Conservation (phyloP, 1,139 yeast species). For the Yamadazyma trypodendri region DNA sequence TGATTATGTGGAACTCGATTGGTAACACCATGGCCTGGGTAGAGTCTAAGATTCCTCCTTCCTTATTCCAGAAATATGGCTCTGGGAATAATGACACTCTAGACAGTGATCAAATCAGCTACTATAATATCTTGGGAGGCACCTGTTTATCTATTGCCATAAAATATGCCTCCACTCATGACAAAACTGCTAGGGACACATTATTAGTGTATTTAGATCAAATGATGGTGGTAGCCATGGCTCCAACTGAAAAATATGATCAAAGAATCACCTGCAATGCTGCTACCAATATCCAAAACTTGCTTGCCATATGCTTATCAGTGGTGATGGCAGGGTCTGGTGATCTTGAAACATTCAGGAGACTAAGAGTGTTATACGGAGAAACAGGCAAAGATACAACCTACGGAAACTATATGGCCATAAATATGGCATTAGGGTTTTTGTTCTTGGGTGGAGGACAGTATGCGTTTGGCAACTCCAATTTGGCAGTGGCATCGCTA, state of each 20-base stretch:
- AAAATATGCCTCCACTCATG: constrained; percentile 70
- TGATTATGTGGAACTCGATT: constrained; percentile 79
- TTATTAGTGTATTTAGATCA: constrained; percentile 63
- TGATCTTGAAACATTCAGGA: constrained; percentile 71
- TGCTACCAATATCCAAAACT: constrained; percentile 56
- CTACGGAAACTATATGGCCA: constrained; percentile 77
- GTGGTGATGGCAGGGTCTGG: constrained; percentile 92
- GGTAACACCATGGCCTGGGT: constrained; percentile 61
- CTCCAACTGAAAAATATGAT: constrained; percentile 54
- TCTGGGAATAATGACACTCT: constrained; percentile 24
- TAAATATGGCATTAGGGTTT: constrained; percentile 82
- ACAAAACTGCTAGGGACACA: constrained; percentile 53
- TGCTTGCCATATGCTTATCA: constrained; percentile 63
- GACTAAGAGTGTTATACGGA: constrained; percentile 69
- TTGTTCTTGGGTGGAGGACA: constrained; percentile 92
- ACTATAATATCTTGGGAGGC: constrained; percentile 73
- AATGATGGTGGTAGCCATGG: constrained; percentile 52
- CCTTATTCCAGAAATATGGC: constrained; percentile 32
- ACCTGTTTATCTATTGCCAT: constrained; percentile 73
- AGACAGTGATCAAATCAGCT: constrained; percentile 64
- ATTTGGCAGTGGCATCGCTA: constrained; percentile 71
- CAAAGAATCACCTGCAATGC: constrained; percentile 58
- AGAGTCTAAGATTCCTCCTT: constrained; percentile 49
- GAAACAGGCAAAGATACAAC: constrained; percentile 46
- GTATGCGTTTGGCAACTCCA: constrained; percentile 67